Conservation (phyloP, 2,329 filamentous ascomycete genomes). For the Diaporthe capsici region DNA sequence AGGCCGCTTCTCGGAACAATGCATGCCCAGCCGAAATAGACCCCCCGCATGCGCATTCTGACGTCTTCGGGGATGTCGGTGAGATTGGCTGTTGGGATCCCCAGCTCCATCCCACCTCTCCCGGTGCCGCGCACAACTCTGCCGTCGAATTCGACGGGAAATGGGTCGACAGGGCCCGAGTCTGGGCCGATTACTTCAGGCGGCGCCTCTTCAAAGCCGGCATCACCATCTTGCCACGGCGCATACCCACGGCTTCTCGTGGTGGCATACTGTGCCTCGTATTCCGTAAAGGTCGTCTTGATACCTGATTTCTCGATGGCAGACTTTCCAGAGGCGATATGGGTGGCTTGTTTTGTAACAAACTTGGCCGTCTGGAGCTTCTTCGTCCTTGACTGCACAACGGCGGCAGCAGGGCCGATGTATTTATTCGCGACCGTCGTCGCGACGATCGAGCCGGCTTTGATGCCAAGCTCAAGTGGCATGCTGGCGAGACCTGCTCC, state of each 20-base stretch:
- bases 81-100: constrained; percentile 69
- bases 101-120: constrained; percentile 55
- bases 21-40: constrained; percentile 76
- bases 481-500: constrained; percentile 76
- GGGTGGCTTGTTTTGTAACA: constrained; percentile 51
- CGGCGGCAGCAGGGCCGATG: constrained; percentile 56
- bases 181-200: constrained; percentile 61
- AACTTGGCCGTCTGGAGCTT: constrained; percentile 54
- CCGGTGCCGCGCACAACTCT: constrained; percentile 62
- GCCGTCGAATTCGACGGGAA: constrained; percentile 66
- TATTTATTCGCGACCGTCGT: constrained; percentile 60
- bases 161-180: constrained; percentile 65
- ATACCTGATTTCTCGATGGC: constrained; percentile 54
- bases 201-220: constrained; percentile 48
- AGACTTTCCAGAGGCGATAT: constrained; percentile 51
- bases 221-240: constrained; percentile 47
- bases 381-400: constrained; percentile 58
- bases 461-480: constrained; percentile 75
- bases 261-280: constrained; percentile 55
- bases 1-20: constrained; percentile 54
- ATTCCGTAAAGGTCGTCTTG: constrained; percentile 49
- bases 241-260: constrained; percentile 52
- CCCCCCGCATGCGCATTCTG: constrained; percentile 67
- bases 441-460: constrained; percentile 66
- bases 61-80: constrained; percentile 65